phyloP scores from a whole-genome alignment of 257 asterid species.

The Penstemon davidsonii region DNA sequence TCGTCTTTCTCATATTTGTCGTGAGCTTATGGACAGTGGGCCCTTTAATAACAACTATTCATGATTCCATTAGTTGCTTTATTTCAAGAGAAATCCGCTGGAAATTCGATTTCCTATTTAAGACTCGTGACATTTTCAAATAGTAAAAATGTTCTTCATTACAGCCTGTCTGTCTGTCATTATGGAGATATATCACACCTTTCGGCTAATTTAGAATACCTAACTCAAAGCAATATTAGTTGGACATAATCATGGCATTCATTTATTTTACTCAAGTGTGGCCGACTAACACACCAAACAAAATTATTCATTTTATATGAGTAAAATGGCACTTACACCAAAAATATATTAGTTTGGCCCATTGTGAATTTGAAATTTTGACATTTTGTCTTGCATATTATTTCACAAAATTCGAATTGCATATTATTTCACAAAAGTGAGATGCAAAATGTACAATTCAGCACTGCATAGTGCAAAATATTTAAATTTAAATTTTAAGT shows the following conservation, averaged over 20 bases:
- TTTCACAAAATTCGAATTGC: too few relatives aligned
- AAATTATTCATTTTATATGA: too few relatives aligned
- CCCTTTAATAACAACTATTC: conserved; percentile 18
- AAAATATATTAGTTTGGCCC: too few relatives aligned
- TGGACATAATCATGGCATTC: neutral
- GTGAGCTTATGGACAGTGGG: conserved; percentile 10
- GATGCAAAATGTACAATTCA: too few relatives aligned
- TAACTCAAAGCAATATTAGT: neutral
- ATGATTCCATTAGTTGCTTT: neutral
- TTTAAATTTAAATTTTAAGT: too few relatives aligned
- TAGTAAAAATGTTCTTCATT: conserved; percentile 9
- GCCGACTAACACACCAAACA: too few relatives aligned
- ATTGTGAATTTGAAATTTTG: too few relatives aligned
- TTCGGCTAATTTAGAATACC: conserved; percentile 5
- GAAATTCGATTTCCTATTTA: conserved; percentile 25
- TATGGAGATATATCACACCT: conserved; percentile 3
- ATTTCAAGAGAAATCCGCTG: conserved; percentile 16
- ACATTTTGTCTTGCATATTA: too few relatives aligned
- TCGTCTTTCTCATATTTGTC: neutral
- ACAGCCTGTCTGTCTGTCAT: conserved; percentile 15
- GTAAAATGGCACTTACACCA: too few relatives aligned
- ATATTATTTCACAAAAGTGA: too few relatives aligned
- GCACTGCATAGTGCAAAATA: too few relatives aligned
- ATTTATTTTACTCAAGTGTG: neutral
- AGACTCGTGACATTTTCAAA: conserved; percentile 20